A percentile compares a stretch with the other conserved stretches of the same genome.
Evolutionary conservation across 2,329 filamentous ascomycete species (phyloP).

Genomic region (Lecanoromycetidae sp.): DNA sequence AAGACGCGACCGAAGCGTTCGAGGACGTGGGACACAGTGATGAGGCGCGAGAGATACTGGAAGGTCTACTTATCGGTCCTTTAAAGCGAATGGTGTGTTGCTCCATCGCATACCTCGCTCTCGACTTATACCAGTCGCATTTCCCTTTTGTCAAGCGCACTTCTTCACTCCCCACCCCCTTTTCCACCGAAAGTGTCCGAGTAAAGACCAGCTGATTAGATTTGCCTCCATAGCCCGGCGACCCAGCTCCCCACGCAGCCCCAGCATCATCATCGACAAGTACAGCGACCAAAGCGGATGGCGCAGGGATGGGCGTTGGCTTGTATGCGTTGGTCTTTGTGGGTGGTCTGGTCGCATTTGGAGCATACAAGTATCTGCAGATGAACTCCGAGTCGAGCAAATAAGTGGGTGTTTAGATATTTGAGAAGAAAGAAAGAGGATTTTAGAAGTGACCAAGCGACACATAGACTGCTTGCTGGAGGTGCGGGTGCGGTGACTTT

Average conservation of each 20-base stretch:
- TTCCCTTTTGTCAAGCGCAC: background rate
- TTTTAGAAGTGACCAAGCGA: too few relatives aligned
- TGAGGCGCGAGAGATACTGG: slow-evolving; percentile 89
- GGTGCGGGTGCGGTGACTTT: too few relatives aligned
- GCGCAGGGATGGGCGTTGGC: slow-evolving; percentile 52
- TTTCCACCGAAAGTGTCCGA: background rate
- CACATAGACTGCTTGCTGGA: too few relatives aligned
- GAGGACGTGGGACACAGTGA: slow-evolving; percentile 99
- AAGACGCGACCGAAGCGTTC: slow-evolving; percentile 95
- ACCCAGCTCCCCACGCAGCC: slow-evolving; percentile 18
- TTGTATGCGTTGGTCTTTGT: slow-evolving; percentile 71
- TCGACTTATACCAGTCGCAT: slow-evolving; percentile 4
- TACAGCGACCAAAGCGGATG: slow-evolving; percentile 27
- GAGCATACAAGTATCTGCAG: slow-evolving; percentile 76
- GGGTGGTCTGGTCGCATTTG: slow-evolving; percentile 65
- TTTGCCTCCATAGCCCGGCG: slow-evolving; percentile 15
- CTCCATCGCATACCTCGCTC: background rate
- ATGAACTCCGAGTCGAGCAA: slow-evolving; percentile 12
- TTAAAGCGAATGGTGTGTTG: slow-evolving; percentile 67
- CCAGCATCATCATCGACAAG: slow-evolving; percentile 22
- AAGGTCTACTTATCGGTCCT: slow-evolving; percentile 58
- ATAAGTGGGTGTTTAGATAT: too few relatives aligned
- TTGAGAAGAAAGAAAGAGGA: too few relatives aligned
- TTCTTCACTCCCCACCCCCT: background rate
- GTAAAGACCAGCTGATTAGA: background rate